Evolutionary conservation across 108 stramenopile species (phyloP), one percentile per base, ranked within the genome.

Genomic region (Nitzschia palea): DNA sequence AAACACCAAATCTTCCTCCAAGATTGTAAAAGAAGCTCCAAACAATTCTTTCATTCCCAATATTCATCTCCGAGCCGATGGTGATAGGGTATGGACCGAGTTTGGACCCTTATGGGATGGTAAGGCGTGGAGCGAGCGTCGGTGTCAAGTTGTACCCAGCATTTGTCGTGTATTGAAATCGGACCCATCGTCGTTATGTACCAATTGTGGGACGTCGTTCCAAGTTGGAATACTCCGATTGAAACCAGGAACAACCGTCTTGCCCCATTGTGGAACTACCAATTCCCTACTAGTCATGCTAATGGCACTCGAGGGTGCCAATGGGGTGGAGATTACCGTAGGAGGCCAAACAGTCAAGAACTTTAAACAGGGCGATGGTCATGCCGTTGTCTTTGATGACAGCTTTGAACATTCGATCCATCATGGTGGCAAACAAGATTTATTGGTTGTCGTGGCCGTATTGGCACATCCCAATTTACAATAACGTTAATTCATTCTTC

Each of bases 61-160:
- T 40, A 40, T 40, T 40, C 10, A 14, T 14, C 8, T 40, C 14
- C 37, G 34, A 31, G 3, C 59, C 8, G 33, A 8, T 28, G 48
- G 64, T 20, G 48, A 45, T 23, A 28, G 32, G 8, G 47, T 45
- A 17, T 65, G 64, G 64, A n/a, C 48, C 18, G 64, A 65, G 28
- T 65, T 51, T 50, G 64, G 64, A 30, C 64, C 64, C 23, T 33
- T 65, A 28, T 51, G 29, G 15, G 64, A 65, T 51, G 64, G 64
- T 18, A 17, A 17, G 2, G 29, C n/a, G 22, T 65, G 64, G 64
- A 2, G 18, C 28, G 30, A 51, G 40, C 30, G 51, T 10, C 47
- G 28, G 9, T 65, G 64, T 32, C 0, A 31, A 42, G 14, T 9
- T 15, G 64, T 65, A 2, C 64, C 45, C 22, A 65, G 48, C 25